A percentile compares a stretch with the other conserved stretches of the same genome.
These are phyloP conservation scores for Bjerkandera adusta DNA, from an alignment of 1,284 basidiomycete species.

Conservation along the genomic window DNA sequence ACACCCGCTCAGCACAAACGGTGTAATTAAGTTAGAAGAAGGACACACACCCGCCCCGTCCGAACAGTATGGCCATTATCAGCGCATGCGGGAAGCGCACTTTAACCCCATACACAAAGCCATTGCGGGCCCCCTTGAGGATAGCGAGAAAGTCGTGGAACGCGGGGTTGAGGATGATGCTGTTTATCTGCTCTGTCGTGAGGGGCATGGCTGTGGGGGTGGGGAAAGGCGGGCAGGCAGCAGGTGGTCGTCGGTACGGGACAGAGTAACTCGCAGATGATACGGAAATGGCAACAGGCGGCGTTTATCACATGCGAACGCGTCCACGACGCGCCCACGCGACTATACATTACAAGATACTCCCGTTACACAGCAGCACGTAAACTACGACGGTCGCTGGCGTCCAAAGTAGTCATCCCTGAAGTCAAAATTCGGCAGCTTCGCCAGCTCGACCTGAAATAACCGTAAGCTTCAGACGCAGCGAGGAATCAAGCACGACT, in stretches of 20 bases:
- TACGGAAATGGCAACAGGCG: no score
- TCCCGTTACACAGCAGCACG: no score
- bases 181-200: no score
- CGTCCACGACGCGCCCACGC: no score
- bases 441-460: slow-evolving; percentile 38
- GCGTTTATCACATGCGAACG: no score
- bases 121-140: slow-evolving; percentile 94
- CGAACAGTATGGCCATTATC: slow-evolving; percentile 97
- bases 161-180: slow-evolving; percentile 59
- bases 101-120: slow-evolving; percentile 90
- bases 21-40: background rate
- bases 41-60: slow-evolving; percentile 72
- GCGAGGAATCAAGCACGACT: background rate
- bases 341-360: no score
- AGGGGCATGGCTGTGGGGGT: no score
- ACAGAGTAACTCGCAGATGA: no score
- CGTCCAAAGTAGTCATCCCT: slow-evolving; percentile 38
- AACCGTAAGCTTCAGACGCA: slow-evolving; percentile 10
- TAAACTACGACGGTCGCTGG: no score
- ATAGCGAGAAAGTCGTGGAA: slow-evolving; percentile 91
- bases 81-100: slow-evolving; percentile 98
- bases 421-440: slow-evolving; percentile 36
- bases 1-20: slow-evolving; percentile 9
- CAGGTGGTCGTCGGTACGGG: no score
- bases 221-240: no score